Evolutionary conservation across 495 filamentous ascomycete genomes (phyloP).

Genomic region (Choiromyces venosus): DNA sequence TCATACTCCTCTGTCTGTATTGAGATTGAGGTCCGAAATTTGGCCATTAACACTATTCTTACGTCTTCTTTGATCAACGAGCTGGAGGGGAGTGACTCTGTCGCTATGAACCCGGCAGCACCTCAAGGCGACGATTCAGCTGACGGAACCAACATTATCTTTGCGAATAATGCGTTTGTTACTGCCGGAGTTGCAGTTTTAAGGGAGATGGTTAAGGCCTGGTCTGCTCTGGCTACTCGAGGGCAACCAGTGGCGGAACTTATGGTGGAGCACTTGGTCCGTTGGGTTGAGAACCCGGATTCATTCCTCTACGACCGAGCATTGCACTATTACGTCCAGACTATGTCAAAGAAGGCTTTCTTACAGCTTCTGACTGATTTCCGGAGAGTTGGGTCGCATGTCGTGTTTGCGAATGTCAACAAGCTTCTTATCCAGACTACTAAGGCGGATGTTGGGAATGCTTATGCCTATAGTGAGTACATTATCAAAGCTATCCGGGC

Average conservation of each 20-base stretch:
- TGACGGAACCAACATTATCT: slow-evolving; percentile 60
- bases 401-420: slow-evolving; percentile 84
- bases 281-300: slow-evolving; percentile 87
- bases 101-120: slow-evolving; percentile 73
- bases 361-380: slow-evolving; percentile 97
- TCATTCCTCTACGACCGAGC: slow-evolving; percentile 94
- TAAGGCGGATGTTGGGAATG: slow-evolving; percentile 94
- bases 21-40: slow-evolving; percentile 85
- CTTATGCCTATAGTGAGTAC: slow-evolving; percentile 93
- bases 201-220: slow-evolving; percentile 96
- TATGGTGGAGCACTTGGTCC: slow-evolving; percentile 94
- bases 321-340: slow-evolving; percentile 95
- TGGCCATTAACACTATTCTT: slow-evolving; percentile 95
- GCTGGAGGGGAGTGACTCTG: slow-evolving; percentile 76
- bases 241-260: slow-evolving; percentile 92
- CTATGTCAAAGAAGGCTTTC: slow-evolving; percentile 95
- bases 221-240: slow-evolving; percentile 92
- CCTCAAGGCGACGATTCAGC: slow-evolving; percentile 53
- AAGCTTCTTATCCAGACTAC: slow-evolving; percentile 90
- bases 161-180: slow-evolving; percentile 86
- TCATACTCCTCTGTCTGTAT: slow-evolving; percentile 96
- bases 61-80: slow-evolving; percentile 98
- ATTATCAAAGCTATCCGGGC: slow-evolving; percentile 92
- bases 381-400: slow-evolving; percentile 85
- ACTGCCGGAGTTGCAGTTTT: slow-evolving; percentile 83